These are phyloP conservation scores for Vaccinium vitisidaea DNA, from an alignment of 148 eudicot genomes.

Conservation along the genomic window DNA sequence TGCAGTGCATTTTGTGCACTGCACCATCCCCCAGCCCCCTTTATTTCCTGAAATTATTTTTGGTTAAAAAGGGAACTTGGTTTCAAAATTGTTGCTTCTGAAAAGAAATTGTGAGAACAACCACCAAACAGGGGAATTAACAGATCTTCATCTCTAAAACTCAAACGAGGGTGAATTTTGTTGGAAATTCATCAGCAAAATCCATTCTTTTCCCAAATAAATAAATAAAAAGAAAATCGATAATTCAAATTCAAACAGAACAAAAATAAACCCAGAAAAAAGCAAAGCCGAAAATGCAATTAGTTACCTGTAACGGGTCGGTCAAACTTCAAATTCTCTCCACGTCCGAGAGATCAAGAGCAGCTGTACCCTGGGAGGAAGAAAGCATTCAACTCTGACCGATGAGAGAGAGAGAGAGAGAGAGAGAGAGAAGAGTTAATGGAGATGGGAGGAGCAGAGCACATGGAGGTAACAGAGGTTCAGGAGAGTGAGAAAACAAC, in stretches of 20 bases:
- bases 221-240: too few species aligned
- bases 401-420: slow-evolving; percentile 8
- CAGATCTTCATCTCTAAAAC: slow-evolving; percentile 12
- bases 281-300: not conserved
- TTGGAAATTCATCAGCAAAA: not conserved
- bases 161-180: not conserved
- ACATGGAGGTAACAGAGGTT: slow-evolving; percentile 7
- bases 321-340: not conserved
- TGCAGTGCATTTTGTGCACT: too few species aligned
- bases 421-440: not conserved
- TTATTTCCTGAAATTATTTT: not conserved
- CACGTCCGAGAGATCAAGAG: not conserved
- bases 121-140: not conserved
- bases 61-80: not conserved
- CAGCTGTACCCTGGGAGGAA: not conserved
- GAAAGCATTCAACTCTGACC: slow-evolving; percentile 7
- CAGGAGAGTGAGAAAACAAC: not conserved
- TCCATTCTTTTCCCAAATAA: too few species aligned
- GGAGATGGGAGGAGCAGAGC: not conserved
- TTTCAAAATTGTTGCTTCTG: not conserved
- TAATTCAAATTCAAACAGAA: not conserved
- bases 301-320: not conserved
- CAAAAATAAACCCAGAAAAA: not conserved
- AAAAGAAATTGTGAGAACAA: not conserved
- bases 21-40: too few species aligned